Percentiles rank a stretch among this genome's conserved stretches.
These are phyloP conservation scores for Barnettozyma sp. DNA, from an alignment of 805 yeast species.

Conservation along the genomic window DNA sequence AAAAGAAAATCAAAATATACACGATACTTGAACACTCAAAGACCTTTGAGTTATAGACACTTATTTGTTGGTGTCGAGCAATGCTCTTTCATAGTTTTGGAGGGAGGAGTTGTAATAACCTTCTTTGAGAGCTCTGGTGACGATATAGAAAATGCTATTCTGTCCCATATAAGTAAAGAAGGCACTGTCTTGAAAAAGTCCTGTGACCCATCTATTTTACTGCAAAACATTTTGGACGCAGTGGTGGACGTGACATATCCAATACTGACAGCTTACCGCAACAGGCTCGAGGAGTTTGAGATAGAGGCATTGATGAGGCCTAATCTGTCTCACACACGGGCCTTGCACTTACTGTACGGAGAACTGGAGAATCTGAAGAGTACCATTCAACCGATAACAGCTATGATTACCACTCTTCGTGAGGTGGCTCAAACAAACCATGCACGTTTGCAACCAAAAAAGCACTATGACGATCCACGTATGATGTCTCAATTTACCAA, in stretches of 20 bases:
- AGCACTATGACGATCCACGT: background rate
- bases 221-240: constrained; percentile 50
- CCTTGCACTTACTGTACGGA: constrained; percentile 46
- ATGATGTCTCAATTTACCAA: background rate
- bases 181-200: constrained; percentile 44
- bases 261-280: constrained; percentile 44
- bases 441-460: background rate
- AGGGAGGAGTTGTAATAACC: constrained; percentile 42
- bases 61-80: constrained; percentile 49
- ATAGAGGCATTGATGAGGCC: constrained; percentile 45
- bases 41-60: constrained; percentile 39
- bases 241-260: constrained; percentile 48
- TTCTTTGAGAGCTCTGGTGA: constrained; percentile 52
- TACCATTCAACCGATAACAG: constrained; percentile 40
- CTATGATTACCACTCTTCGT: constrained; percentile 39
- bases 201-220: constrained; percentile 43
- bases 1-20: constrained; percentile 9
- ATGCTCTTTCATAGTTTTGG: constrained; percentile 41
- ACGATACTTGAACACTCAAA: constrained; percentile 30
- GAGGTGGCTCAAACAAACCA: constrained; percentile 28
- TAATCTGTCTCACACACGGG: constrained; percentile 42
- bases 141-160: constrained; percentile 45
- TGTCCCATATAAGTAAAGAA: constrained; percentile 38
- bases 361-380: constrained; percentile 44
- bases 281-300: constrained; percentile 42